These are phyloP conservation scores for Castanea sativa DNA, from an alignment of 306 rosid genomes.

Conservation along the genomic window DNA sequence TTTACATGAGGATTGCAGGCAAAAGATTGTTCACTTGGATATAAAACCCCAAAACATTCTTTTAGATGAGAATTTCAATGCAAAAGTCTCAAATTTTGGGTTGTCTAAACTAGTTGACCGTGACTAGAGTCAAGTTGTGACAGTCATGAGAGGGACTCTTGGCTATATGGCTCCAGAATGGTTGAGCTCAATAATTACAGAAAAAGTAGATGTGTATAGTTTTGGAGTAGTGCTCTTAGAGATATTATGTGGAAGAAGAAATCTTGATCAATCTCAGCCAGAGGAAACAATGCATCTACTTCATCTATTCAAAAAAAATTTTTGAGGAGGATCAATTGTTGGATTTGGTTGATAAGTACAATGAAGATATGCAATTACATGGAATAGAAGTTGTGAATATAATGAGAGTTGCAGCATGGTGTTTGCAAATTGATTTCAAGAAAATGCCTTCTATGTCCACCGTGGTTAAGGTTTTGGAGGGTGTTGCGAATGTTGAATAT, in stretches of 20 bases:
- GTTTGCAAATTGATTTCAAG: background rate
- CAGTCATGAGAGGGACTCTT: background rate
- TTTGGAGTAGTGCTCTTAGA: background rate
- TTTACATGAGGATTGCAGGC: background rate
- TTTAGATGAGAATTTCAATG: background rate
- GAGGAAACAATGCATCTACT: background rate
- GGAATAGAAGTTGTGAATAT: background rate
- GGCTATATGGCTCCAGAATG: constrained; percentile 9
- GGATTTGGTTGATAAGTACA: background rate
- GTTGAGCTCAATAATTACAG: background rate
- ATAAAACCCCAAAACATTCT: background rate
- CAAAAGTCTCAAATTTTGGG: constrained; percentile 1
- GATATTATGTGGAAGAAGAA: background rate
- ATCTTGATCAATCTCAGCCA: background rate
- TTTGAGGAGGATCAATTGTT: background rate
- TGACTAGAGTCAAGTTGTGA: background rate
- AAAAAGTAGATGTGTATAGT: background rate
- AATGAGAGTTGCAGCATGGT: background rate
- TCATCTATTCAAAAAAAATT: background rate
- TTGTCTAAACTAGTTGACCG: background rate
- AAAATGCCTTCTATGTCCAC: background rate
- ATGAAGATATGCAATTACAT: background rate
- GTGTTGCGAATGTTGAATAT: background rate
- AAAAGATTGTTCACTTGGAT: background rate
- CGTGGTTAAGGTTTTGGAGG: background rate